Percentiles rank a stretch among this genome's conserved stretches.
phyloP scores from a whole-genome alignment of 1,284 basidiomycete species.

The Phenoliferia sp. region DNA sequence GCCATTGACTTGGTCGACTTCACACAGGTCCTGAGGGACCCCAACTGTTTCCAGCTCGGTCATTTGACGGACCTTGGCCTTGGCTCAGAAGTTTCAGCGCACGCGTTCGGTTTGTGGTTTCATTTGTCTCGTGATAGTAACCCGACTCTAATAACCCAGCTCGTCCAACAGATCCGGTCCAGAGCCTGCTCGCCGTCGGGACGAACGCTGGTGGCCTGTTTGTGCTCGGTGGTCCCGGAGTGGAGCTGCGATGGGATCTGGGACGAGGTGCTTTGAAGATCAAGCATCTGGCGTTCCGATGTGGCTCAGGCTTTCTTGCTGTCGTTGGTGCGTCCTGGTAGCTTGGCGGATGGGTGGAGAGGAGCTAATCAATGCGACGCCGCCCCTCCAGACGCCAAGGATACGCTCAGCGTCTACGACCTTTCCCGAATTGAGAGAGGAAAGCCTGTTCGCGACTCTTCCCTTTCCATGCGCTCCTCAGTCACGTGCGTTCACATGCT shows the following conservation, averaged over 20 bases:
- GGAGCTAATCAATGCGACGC: not conserved
- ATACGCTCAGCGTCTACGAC: conserved; percentile 65
- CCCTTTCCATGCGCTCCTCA: conserved; percentile 52
- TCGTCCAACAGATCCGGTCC: conserved; percentile 55
- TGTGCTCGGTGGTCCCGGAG: conserved; percentile 58
- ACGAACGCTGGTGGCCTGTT: conserved; percentile 53
- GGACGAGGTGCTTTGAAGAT: conserved; percentile 53
- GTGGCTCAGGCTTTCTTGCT: conserved; percentile 55
- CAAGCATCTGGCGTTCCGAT: conserved; percentile 60
- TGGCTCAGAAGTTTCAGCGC: conserved; percentile 39
- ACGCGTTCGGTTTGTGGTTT: conserved; percentile 38
- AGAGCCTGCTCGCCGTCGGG: conserved; percentile 69
- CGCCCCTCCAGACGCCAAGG: conserved; percentile 55
- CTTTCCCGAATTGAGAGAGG: conserved; percentile 48
- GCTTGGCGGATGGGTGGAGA: not conserved
- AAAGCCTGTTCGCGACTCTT: conserved; percentile 53
- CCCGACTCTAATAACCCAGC: conserved; percentile 5
- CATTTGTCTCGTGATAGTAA: not conserved
- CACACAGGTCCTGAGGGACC: not conserved
- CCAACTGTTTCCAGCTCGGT: conserved; percentile 35
- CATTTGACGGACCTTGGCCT: conserved; percentile 38
- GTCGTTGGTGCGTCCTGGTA: conserved; percentile 54
- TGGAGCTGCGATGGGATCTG: conserved; percentile 54
- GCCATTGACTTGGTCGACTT: conserved; percentile 9
- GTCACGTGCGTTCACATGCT: conserved; percentile 47